Percentiles rank a stretch among this genome's conserved stretches.
Conservation (phyloP, 768 basidiomycete genomes). For the Leucocoprinus leucothites region DNA sequence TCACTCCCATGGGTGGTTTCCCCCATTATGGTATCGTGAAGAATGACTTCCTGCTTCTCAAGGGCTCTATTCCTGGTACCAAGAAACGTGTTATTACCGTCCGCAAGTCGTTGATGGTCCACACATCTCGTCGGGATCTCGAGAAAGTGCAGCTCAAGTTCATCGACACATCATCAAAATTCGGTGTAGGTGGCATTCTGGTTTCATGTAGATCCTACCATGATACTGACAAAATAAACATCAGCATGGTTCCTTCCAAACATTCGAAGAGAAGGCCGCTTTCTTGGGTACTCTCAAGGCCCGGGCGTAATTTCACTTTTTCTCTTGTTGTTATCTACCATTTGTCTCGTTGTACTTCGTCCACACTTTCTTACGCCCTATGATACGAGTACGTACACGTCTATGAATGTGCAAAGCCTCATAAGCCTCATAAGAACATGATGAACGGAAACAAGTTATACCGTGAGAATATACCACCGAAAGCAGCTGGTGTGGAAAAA, state of each 20-base stretch:
- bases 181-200: constrained; percentile 70
- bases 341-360: constrained; percentile 26
- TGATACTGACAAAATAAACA: constrained; percentile 11
- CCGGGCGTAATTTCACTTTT: constrained; percentile 53
- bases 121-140: constrained; percentile 92
- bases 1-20: constrained; percentile 99
- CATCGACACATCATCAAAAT: constrained; percentile 98
- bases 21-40: constrained; percentile 98
- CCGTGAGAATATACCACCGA: not conserved
- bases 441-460: not conserved
- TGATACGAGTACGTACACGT: constrained; percentile 8
- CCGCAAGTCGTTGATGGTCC: constrained; percentile 95
- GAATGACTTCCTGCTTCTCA: constrained; percentile 97
- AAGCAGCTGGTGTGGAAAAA: constrained; percentile 16
- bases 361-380: constrained; percentile 12
- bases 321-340: constrained; percentile 31
- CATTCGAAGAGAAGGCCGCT: constrained; percentile 91
- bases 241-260: constrained; percentile 96
- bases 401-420: no score
- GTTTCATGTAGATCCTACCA: not conserved
- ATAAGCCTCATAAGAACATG: no score
- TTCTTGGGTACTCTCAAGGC: constrained; percentile 92
- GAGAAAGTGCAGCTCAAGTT: constrained; percentile 99
- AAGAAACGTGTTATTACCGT: constrained; percentile 98
- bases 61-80: constrained; percentile 93